These are phyloP conservation scores for Suhomyces terraborum DNA, from an alignment of 1,139 yeast genomes.

Conservation along the genomic window DNA sequence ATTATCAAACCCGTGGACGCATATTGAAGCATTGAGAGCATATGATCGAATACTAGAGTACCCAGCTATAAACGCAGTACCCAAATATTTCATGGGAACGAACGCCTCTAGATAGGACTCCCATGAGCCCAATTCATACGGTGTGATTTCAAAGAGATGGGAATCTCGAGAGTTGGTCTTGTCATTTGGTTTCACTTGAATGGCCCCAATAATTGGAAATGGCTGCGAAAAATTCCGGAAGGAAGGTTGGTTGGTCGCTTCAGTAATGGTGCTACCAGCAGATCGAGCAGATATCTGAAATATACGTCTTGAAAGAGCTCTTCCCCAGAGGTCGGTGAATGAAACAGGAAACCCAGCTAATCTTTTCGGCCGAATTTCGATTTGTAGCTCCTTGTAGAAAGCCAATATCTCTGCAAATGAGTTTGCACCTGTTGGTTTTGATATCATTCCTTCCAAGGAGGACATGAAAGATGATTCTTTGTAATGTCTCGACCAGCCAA, in stretches of 20 bases:
- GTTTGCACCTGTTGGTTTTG: not conserved
- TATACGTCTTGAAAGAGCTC: conserved; percentile 54
- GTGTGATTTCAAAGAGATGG: conserved; percentile 56
- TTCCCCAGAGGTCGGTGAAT: conserved; percentile 69
- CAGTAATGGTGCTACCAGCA: conserved; percentile 42
- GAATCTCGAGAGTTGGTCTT: conserved; percentile 28
- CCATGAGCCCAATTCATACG: conserved; percentile 75
- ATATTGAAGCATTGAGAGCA: conserved; percentile 32
- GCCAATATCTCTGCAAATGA: conserved; percentile 36
- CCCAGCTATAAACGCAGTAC: conserved; percentile 47
- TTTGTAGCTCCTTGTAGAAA: conserved; percentile 54
- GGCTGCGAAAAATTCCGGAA: conserved; percentile 41
- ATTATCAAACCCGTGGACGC: conserved; percentile 66
- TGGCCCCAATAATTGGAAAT: conserved; percentile 43
- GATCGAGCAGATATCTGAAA: conserved; percentile 41
- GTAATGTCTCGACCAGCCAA: conserved; percentile 11
- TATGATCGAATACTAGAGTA: conserved; percentile 21
- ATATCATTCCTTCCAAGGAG: not conserved
- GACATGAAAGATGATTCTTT: not conserved
- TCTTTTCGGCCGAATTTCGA: conserved; percentile 53
- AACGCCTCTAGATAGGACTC: conserved; percentile 53
- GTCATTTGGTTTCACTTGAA: conserved; percentile 33
- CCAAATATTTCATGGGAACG: conserved; percentile 54
- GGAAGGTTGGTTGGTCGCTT: conserved; percentile 27
- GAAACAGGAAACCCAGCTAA: conserved; percentile 57